Evolutionary conservation across 306 rosid species (phyloP).

Genomic region (Prosopis cineraria): DNA sequence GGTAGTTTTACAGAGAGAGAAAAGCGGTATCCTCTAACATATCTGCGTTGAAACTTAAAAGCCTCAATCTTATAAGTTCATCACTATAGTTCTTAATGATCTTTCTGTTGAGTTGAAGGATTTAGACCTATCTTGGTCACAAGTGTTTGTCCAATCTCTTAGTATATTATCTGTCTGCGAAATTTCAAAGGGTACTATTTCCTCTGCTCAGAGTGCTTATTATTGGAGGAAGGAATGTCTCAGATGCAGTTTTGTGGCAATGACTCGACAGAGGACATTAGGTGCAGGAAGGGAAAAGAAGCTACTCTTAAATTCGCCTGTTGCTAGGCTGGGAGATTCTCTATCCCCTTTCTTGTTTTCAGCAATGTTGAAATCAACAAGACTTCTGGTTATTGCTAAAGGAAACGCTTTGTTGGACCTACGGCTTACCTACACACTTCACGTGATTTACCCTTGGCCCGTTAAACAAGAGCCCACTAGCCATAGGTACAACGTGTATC

Average conservation of each 20-base stretch:
- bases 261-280: neutral
- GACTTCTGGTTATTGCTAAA: neutral
- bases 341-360: neutral
- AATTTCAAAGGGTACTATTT: neutral
- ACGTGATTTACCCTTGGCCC: too few species aligned
- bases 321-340: neutral
- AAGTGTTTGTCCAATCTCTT: too few species aligned
- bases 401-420: too few species aligned
- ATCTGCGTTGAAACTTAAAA: too few species aligned
- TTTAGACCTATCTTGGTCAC: too few species aligned
- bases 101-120: neutral
- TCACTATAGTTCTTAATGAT: neutral
- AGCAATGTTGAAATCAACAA: neutral
- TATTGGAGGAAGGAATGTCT: neutral
- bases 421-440: too few species aligned
- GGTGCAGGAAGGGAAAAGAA: neutral
- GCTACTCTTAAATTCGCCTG: neutral
- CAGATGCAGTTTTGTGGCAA: neutral
- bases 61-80: too few species aligned
- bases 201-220: neutral
- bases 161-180: neutral
- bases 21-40: too few species aligned
- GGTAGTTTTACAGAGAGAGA: neutral
- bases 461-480: too few species aligned
- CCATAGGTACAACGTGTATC: too few species aligned